These are phyloP conservation scores for Acanthamoeba triangularis DNA, from an alignment of 208 protist genomes.

Conservation along the genomic window DNA sequence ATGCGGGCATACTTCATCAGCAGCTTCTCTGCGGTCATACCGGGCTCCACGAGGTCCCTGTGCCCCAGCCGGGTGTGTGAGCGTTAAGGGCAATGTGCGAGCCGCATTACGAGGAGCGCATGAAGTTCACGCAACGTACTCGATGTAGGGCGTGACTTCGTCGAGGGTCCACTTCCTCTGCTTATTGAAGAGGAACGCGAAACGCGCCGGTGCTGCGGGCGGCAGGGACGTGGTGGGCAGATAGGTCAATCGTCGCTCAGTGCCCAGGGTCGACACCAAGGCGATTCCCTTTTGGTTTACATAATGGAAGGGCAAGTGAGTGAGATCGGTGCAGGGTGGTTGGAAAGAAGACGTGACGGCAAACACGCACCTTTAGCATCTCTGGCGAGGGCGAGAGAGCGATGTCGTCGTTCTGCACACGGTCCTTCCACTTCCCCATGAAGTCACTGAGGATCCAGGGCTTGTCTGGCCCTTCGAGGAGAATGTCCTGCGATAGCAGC, in stretches of 20 bases:
- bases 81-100: too few species aligned
- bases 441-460: neutral
- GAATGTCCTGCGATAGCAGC: neutral
- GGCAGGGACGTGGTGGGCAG: neutral
- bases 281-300: neutral
- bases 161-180: constrained; percentile 52
- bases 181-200: constrained; percentile 41
- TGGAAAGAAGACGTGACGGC: neutral
- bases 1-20: constrained; percentile 46
- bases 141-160: constrained; percentile 41
- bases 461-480: neutral
- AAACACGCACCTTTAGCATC: neutral
- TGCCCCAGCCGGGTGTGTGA: neutral
- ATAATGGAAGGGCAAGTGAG: neutral
- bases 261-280: neutral
- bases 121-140: neutral
- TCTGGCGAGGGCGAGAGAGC: neutral
- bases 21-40: constrained; percentile 13
- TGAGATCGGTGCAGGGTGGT: neutral
- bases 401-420: constrained; percentile 1
- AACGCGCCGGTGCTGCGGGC: neutral
- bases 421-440: constrained; percentile 40
- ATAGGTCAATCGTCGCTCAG: neutral
- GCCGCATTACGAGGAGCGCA: neutral
- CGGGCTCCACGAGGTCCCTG: constrained; percentile 12